phyloP scores from a whole-genome alignment of 2,329 filamentous ascomycete genomes.

The Dactylellina cionopaga region DNA sequence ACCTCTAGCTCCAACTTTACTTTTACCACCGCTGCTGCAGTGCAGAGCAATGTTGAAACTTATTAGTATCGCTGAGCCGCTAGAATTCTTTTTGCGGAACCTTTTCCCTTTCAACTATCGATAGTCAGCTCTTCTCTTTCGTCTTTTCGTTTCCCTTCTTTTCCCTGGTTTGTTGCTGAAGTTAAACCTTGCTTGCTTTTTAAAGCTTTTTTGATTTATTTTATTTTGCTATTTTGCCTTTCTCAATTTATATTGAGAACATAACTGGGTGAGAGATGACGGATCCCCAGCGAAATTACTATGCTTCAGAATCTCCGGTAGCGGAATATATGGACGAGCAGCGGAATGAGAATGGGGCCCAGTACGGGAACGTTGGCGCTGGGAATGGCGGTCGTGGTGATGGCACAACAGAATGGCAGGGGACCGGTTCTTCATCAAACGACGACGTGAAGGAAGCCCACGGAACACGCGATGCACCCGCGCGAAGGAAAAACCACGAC shows the following conservation, averaged over 20 bases:
- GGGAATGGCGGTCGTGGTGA: conserved; percentile 26
- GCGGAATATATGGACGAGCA: conserved; percentile 29
- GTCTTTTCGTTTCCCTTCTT: background rate
- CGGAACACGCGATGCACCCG: conserved; percentile 13
- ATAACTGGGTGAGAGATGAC: conserved; percentile 47
- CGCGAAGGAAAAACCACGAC: conserved; percentile 34
- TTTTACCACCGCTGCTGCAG: too few relatives aligned
- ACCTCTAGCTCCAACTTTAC: conserved; percentile 12
- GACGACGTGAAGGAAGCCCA: conserved; percentile 43
- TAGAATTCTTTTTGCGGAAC: conserved; percentile 19
- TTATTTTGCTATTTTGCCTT: background rate
- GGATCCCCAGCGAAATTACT: conserved; percentile 24
- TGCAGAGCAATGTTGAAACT: conserved; percentile 36
- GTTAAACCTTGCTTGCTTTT: too few relatives aligned
- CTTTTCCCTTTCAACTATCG: conserved; percentile 9
- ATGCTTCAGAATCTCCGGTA: conserved; percentile 40
- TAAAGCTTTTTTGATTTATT: background rate
- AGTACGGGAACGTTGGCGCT: conserved; percentile 33
- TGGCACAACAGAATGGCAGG: conserved; percentile 15
- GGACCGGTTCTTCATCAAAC: conserved; percentile 35
- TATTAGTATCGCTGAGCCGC: conserved; percentile 26
- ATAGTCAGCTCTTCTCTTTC: background rate
- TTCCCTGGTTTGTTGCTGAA: background rate
- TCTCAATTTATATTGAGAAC: too few relatives aligned
- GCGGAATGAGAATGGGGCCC: conserved; percentile 37